Percentiles rank a stretch among this genome's conserved stretches.
Conservation (phyloP, 345 rosid species). For the Viola odorata region DNA sequence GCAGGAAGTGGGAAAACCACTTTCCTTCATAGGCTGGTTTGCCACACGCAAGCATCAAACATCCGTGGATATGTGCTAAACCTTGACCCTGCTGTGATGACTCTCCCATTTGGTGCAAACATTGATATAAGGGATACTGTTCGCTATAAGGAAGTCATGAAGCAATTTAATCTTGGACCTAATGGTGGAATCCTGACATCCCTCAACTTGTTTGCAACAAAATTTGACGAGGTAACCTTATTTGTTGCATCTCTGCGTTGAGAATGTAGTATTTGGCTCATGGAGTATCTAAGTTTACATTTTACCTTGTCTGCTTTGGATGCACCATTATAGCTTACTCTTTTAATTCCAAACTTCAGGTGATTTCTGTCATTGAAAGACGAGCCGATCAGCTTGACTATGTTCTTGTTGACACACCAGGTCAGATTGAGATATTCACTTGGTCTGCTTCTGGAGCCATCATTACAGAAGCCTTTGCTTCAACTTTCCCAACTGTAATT, state of each 20-base stretch:
- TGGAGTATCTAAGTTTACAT: too few species aligned
- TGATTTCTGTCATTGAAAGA: constrained; percentile 61
- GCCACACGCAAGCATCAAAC: constrained; percentile 59
- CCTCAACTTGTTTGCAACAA: constrained; percentile 75
- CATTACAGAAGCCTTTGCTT: constrained; percentile 81
- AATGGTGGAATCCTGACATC: constrained; percentile 80
- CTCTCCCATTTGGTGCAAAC: constrained; percentile 72
- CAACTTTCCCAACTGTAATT: constrained; percentile 73
- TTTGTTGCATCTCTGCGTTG: not conserved
- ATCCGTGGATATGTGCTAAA: constrained; percentile 68
- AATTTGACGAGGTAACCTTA: constrained; percentile 62
- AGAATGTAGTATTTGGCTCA: too few species aligned
- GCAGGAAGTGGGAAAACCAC: constrained; percentile 82
- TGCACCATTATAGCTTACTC: too few species aligned
- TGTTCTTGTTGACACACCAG: constrained; percentile 86
- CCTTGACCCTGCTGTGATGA: constrained; percentile 84
- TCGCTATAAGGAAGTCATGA: constrained; percentile 79
- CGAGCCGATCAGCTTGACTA: too few species aligned
- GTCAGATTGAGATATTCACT: constrained; percentile 83
- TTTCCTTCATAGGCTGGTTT: constrained; percentile 64
- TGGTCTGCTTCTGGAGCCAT: constrained; percentile 96
- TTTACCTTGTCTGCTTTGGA: too few species aligned
- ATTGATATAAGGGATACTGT: constrained; percentile 83
- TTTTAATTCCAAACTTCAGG: constrained; percentile 32
- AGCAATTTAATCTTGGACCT: constrained; percentile 73